These are phyloP conservation scores for Stephania yunnanensis DNA, from an alignment of 164 flowering plant species.

Conservation along the genomic window DNA sequence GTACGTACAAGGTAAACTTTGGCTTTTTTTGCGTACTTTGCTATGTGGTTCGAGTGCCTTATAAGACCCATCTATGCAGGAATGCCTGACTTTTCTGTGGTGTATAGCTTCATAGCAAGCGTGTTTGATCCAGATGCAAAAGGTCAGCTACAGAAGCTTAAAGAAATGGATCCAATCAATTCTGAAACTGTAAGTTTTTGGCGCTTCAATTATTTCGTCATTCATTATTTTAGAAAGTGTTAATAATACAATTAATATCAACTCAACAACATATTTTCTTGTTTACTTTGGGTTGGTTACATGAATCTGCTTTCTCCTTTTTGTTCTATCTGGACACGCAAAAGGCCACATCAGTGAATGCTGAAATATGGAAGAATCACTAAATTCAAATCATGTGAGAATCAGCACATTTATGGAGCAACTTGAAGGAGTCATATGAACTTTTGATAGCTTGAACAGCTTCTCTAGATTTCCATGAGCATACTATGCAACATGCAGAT, in stretches of 20 bases:
- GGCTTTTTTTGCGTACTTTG: background rate
- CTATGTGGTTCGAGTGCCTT: background rate
- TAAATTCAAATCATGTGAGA: background rate
- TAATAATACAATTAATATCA: no score
- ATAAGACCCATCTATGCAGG: conserved; percentile 5
- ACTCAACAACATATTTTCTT: no score
- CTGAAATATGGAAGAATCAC: background rate
- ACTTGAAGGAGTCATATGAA: background rate
- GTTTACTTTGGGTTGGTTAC: no score
- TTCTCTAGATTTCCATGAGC: background rate
- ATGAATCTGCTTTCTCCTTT: no score
- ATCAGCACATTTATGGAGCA: no score
- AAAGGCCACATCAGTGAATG: background rate
- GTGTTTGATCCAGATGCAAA: conserved; percentile 10
- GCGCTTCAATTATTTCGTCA: background rate
- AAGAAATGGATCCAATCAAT: conserved; percentile 6
- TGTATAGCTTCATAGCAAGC: conserved; percentile 7
- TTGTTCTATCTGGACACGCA: no score
- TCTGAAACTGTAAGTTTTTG: conserved; percentile 9
- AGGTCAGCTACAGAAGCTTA: conserved; percentile 4
- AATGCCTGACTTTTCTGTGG: conserved; percentile 8
- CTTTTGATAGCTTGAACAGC: background rate
- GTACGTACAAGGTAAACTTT: background rate
- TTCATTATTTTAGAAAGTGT: background rate
- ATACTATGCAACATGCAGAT: background rate